A percentile compares a stretch with the other conserved stretches of the same genome.
phyloP scores from a whole-genome alignment of 2,329 filamentous ascomycete genomes.

The Colletotrichum sp. region DNA sequence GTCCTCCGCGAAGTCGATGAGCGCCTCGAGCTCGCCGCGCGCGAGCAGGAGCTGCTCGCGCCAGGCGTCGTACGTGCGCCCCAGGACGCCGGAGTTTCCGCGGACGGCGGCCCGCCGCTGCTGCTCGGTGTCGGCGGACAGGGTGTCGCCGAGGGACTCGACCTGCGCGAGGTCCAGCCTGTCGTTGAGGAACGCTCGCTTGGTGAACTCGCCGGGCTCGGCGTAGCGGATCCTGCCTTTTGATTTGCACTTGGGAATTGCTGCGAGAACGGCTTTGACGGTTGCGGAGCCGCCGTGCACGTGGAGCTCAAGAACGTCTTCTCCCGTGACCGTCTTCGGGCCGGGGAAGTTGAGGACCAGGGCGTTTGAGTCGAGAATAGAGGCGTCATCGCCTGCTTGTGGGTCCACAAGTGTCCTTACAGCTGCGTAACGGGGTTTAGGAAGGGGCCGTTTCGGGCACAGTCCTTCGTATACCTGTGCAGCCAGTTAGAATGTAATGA shows the following conservation, averaged over 20 bases:
- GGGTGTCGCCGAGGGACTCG: slow-evolving; percentile 67
- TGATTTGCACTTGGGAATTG: slow-evolving; percentile 65
- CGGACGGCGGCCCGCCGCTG: slow-evolving; percentile 87
- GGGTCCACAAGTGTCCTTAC: slow-evolving; percentile 76
- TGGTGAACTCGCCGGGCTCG: slow-evolving; percentile 94
- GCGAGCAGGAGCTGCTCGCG: slow-evolving; percentile 77
- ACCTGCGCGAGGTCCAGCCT: slow-evolving; percentile 87
- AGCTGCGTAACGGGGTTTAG: slow-evolving; percentile 64
- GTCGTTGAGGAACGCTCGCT: slow-evolving; percentile 86
- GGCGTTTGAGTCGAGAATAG: slow-evolving; percentile 79
- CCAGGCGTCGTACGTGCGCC: slow-evolving; percentile 83
- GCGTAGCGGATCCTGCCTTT: slow-evolving; percentile 73
- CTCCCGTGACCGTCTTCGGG: slow-evolving; percentile 86
- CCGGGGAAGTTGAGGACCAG: slow-evolving; percentile 83
- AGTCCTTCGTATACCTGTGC: slow-evolving; percentile 54
- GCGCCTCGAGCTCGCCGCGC: slow-evolving; percentile 88
- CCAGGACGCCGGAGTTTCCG: slow-evolving; percentile 73
- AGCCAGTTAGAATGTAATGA: background rate
- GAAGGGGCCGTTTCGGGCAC: slow-evolving; percentile 51
- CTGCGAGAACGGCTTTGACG: slow-evolving; percentile 82
- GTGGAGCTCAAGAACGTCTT: slow-evolving; percentile 91
- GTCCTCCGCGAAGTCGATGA: slow-evolving; percentile 97
- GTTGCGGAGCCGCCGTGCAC: slow-evolving; percentile 93
- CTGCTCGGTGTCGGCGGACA: slow-evolving; percentile 83
- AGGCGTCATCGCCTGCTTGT: slow-evolving; percentile 25